phyloP scores from a whole-genome alignment of 2,329 filamentous ascomycete genomes.

The Diaporthe aspalathi region DNA sequence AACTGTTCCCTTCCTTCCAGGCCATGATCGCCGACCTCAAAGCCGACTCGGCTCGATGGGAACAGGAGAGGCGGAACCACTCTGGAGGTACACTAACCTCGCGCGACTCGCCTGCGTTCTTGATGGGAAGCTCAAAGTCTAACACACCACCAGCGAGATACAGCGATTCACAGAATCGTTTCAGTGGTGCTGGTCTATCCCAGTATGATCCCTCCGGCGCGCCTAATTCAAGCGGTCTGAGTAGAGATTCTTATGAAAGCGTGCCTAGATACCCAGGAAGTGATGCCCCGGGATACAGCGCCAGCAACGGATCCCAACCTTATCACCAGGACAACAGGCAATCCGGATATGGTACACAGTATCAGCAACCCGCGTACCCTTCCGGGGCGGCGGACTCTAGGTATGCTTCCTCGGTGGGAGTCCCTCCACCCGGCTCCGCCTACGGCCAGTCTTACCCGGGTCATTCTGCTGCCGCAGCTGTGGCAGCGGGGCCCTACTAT shows the following conservation, averaged over 20 bases:
- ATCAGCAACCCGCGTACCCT: slow-evolving; percentile 33
- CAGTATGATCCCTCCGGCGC: slow-evolving; percentile 37
- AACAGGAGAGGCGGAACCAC: slow-evolving; percentile 68
- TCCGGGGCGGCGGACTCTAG: slow-evolving; percentile 30
- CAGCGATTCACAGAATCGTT: slow-evolving; percentile 62
- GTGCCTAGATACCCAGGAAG: slow-evolving; percentile 63
- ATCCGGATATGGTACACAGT: slow-evolving; percentile 42
- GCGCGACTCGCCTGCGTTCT: slow-evolving; percentile 60
- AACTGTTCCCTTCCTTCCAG: slow-evolving; percentile 48
- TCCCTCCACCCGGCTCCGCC: slow-evolving; percentile 12
- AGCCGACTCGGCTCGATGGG: slow-evolving; percentile 71
- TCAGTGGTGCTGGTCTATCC: slow-evolving; percentile 42
- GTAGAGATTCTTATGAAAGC: slow-evolving; percentile 50
- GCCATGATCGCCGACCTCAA: slow-evolving; percentile 74
- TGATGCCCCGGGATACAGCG: slow-evolving; percentile 61
- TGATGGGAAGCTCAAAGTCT: slow-evolving; percentile 61
- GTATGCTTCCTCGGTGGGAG: slow-evolving; percentile 23
- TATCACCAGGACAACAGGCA: slow-evolving; percentile 46
- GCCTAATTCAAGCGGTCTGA: slow-evolving; percentile 33
- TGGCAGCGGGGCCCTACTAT: slow-evolving; percentile 1
- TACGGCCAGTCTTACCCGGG: slow-evolving; percentile 28
- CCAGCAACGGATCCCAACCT: slow-evolving; percentile 35
- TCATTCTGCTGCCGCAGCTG: slow-evolving; percentile 1
- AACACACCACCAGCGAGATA: slow-evolving; percentile 70
- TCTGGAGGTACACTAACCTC: slow-evolving; percentile 70